Conservation (phyloP, 345 rosid species). For the Bruguiera gymnorhiza region DNA sequence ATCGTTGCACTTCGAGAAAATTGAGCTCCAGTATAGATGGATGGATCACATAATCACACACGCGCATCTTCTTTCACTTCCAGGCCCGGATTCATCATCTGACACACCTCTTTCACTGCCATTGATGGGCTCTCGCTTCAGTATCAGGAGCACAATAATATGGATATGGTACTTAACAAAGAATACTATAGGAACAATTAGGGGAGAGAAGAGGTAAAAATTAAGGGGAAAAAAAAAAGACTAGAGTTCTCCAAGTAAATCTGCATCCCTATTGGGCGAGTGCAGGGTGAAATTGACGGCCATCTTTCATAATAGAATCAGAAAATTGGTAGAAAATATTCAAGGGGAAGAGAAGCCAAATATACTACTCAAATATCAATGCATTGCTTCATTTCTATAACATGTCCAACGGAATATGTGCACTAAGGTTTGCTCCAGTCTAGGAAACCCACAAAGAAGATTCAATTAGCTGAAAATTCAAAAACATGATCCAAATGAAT, state of each 20-base stretch:
- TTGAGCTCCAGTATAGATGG: background rate
- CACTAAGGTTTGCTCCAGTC: background rate
- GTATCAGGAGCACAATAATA: background rate
- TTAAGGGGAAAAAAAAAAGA: background rate
- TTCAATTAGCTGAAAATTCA: background rate
- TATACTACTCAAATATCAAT: background rate
- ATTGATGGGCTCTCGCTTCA: constrained; percentile 20
- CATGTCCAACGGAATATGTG: background rate
- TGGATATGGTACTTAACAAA: background rate
- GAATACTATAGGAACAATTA: background rate
- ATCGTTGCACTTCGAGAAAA: constrained; percentile 1
- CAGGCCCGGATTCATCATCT: constrained; percentile 53
- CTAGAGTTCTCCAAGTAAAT: background rate
- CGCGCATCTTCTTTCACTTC: constrained; percentile 52
- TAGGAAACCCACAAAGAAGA: background rate
- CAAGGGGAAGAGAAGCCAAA: background rate
- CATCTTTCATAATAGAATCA: background rate
- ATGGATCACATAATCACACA: constrained; percentile 56
- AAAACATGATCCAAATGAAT: background rate
- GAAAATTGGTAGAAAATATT: background rate
- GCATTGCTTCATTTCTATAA: background rate
- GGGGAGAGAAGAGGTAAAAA: background rate
- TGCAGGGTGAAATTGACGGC: background rate
- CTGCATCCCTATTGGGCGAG: background rate
- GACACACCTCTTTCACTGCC: constrained; percentile 61